Conservation (phyloP, 2,329 filamentous ascomycete species). For the Geosmithia morbida region DNA sequence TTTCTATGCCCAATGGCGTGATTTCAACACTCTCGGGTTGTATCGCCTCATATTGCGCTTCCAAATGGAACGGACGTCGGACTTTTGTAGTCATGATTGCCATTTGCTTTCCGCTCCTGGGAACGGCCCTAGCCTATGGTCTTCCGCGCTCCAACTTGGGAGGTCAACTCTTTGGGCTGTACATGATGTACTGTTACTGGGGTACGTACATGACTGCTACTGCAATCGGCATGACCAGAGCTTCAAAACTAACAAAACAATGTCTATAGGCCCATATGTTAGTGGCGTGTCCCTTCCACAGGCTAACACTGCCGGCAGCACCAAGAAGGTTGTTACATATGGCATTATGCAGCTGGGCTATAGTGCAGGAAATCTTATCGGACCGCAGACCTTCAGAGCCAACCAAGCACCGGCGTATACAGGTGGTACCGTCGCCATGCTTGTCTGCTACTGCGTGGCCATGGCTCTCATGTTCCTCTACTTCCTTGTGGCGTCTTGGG, state of each 20-base stretch:
- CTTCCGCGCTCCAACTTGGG: not conserved
- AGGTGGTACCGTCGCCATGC: conserved; percentile 31
- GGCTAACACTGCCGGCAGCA: conserved; percentile 19
- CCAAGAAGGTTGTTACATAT: conserved; percentile 5
- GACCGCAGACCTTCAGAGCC: conserved; percentile 4
- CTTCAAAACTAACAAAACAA: conserved; percentile 1
- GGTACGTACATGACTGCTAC: conserved; percentile 1
- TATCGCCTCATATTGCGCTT: conserved; percentile 1
- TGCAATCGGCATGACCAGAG: not conserved
- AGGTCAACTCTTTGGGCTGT: not conserved
- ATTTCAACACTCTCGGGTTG: conserved; percentile 39
- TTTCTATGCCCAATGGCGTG: conserved; percentile 52
- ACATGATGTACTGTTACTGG: conserved; percentile 2
- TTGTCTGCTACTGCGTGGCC: conserved; percentile 23
- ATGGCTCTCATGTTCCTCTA: not conserved
- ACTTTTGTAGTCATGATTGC: not conserved
- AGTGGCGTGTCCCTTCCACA: conserved; percentile 43
- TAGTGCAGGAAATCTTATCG: conserved; percentile 3
- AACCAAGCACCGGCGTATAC: conserved; percentile 1
- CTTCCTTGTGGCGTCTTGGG: not conserved
- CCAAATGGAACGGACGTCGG: not conserved
- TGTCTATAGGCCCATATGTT: conserved; percentile 5
- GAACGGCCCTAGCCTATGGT: conserved; percentile 1
- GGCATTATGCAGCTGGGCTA: conserved; percentile 5
- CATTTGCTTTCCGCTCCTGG: not conserved